A percentile compares a stretch with the other conserved stretches of the same genome.
These are phyloP conservation scores for Nothopassalora personata DNA, from an alignment of 2,329 filamentous ascomycete genomes.

Conservation along the genomic window DNA sequence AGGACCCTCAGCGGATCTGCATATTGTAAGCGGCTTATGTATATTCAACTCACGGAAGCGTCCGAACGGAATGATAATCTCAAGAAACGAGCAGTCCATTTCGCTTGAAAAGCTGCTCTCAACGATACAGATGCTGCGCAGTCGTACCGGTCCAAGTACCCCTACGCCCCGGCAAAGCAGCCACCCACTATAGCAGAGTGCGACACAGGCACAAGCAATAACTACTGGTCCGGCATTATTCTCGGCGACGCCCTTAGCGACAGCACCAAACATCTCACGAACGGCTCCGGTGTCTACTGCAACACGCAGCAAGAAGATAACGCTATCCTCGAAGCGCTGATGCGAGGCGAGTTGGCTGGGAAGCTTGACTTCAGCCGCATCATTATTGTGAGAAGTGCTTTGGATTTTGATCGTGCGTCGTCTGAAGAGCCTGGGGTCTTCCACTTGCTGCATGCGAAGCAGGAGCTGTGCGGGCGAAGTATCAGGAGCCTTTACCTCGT, in stretches of 20 bases:
- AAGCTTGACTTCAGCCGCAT: constrained; percentile 34
- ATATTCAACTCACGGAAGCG: constrained; percentile 23
- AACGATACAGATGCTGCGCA: constrained; percentile 29
- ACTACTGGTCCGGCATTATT: constrained; percentile 29
- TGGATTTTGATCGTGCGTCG: constrained; percentile 66
- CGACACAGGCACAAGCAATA: constrained; percentile 30
- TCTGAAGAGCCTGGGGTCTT: constrained; percentile 50
- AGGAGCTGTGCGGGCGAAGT: constrained; percentile 59
- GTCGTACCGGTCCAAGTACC: constrained; percentile 29
- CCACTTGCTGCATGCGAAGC: constrained; percentile 55
- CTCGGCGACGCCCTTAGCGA: constrained; percentile 29
- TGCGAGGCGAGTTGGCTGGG: constrained; percentile 26
- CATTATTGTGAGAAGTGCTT: constrained; percentile 43
- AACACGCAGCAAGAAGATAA: constrained; percentile 36
- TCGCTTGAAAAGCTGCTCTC: constrained; percentile 26
- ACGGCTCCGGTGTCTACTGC: constrained; percentile 35
- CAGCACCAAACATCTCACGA: constrained; percentile 31
- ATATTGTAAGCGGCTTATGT: too few relatives aligned
- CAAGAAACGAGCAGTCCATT: constrained; percentile 22
- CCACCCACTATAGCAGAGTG: constrained; percentile 30
- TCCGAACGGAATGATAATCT: constrained; percentile 34
- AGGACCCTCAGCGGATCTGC: too few relatives aligned
- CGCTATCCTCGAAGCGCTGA: constrained; percentile 31
- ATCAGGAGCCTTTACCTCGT: constrained; percentile 63
- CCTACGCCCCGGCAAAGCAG: constrained; percentile 23